Evolutionary conservation across 2,329 filamentous ascomycete species (phyloP).

Genomic region (Diaporthe destruens): DNA sequence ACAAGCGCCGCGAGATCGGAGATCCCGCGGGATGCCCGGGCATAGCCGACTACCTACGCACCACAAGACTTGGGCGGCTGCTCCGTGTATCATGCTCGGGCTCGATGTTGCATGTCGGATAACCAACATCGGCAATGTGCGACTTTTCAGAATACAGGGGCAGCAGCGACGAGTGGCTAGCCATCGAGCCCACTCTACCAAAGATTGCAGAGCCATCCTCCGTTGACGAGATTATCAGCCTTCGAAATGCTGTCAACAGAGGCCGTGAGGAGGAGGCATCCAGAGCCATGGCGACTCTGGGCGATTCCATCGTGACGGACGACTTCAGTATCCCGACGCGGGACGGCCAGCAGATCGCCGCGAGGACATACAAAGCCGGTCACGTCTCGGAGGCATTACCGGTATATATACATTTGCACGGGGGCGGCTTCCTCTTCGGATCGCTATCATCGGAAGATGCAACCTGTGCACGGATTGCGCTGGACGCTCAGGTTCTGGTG

Average conservation of each 20-base stretch:
- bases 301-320: constrained; percentile 49
- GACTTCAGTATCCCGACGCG: constrained; percentile 57
- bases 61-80: no score
- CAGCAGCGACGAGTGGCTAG: constrained; percentile 19
- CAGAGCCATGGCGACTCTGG: constrained; percentile 38
- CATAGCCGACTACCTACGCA: no score
- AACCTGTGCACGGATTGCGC: constrained; percentile 61
- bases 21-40: no score
- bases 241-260: not conserved
- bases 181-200: constrained; percentile 25
- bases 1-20: no score
- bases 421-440: constrained; percentile 69
- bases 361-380: constrained; percentile 57
- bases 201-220: not conserved
- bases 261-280: not conserved
- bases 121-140: not conserved
- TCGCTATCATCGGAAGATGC: constrained; percentile 66
- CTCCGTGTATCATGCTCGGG: no score
- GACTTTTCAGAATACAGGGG: constrained; percentile 25
- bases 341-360: constrained; percentile 59
- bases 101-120: no score
- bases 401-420: constrained; percentile 66
- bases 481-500: constrained; percentile 57
- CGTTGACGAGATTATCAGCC: not conserved
- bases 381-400: constrained; percentile 57